phyloP scores from a whole-genome alignment of 208 protist genomes.

The Angomonas desouzai region DNA sequence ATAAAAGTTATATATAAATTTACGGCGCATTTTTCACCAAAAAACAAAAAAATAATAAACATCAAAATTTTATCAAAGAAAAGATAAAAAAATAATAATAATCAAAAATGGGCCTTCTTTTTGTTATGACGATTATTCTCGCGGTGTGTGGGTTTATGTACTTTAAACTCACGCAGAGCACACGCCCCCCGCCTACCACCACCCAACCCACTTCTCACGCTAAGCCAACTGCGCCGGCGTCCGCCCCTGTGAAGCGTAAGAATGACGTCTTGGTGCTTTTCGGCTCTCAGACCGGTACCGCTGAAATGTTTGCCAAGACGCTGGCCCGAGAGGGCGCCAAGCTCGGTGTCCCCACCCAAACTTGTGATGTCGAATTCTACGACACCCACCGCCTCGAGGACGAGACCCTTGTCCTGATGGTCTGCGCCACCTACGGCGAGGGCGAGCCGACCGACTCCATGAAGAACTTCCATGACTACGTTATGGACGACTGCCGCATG shows the following conservation, averaged over 20 bases:
- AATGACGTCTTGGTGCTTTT: conserved; percentile 76
- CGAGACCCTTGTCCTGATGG: conserved; percentile 65
- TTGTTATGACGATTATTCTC: conserved; percentile 34
- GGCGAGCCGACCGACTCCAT: conserved; percentile 90
- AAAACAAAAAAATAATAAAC: conserved; percentile 5
- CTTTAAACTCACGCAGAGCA: conserved; percentile 28
- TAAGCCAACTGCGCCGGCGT: not conserved
- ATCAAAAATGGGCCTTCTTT: conserved; percentile 30
- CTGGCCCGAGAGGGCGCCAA: conserved; percentile 64
- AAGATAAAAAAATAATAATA: not conserved
- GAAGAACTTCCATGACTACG: conserved; percentile 82
- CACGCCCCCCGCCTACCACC: not conserved
- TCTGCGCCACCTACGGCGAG: conserved; percentile 90
- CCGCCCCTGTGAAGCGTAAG: conserved; percentile 7
- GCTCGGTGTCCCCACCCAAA: conserved; percentile 51
- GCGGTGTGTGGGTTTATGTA: conserved; percentile 49
- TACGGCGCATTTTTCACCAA: not conserved
- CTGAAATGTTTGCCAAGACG: conserved; percentile 88
- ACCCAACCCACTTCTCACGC: not conserved
- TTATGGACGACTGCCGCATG: conserved; percentile 62
- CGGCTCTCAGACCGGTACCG: conserved; percentile 87
- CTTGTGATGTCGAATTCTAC: conserved; percentile 71
- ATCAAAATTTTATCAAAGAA: conserved; percentile 5
- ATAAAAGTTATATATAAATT: no score
- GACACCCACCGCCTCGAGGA: conserved; percentile 49